Conservation (phyloP, 106 monocot species). For the Apostasia ramifera region DNA sequence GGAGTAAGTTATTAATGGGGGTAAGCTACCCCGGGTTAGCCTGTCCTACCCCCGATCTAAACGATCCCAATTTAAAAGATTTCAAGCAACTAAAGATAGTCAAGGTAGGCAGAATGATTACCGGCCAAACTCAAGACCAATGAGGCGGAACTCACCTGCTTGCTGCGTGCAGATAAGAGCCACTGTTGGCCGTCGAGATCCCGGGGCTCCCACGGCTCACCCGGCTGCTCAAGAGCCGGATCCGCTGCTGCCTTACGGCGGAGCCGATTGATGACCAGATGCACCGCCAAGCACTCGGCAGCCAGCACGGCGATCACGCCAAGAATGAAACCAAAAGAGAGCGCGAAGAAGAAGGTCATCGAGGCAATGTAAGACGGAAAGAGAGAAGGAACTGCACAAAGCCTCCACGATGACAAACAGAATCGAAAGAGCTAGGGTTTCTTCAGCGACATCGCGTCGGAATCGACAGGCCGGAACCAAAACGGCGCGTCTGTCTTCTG, state of each 20-base stretch:
- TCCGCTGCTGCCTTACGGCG: constrained; percentile 11
- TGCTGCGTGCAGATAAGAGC: constrained; percentile 21
- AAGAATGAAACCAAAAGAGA: constrained; percentile 30
- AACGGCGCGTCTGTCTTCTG: too few relatives aligned
- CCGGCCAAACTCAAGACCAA: constrained; percentile 2
- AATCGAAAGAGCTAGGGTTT: too few relatives aligned
- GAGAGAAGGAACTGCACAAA: too few relatives aligned
- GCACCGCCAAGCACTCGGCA: constrained; percentile 18
- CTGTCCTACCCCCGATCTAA: too few relatives aligned
- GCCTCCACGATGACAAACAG: too few relatives aligned
- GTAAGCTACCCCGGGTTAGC: too few relatives aligned
- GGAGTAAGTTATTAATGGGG: too few relatives aligned
- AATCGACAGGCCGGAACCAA: too few relatives aligned
- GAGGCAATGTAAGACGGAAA: constrained; percentile 1
- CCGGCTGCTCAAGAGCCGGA: neutral
- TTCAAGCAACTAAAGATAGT: neutral
- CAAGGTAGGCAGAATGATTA: neutral
- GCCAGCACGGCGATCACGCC: constrained; percentile 24
- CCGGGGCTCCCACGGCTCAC: neutral
- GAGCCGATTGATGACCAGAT: constrained; percentile 21
- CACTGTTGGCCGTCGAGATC: constrained; percentile 31
- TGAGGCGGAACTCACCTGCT: constrained; percentile 37
- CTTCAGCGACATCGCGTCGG: too few relatives aligned
- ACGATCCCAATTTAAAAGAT: too few relatives aligned
- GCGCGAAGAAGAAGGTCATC: constrained; percentile 25